Evolutionary conservation across 164 flowering plant species (phyloP), one percentile per base, ranked within the genome.

Genomic region (Saururus chinensis): DNA sequence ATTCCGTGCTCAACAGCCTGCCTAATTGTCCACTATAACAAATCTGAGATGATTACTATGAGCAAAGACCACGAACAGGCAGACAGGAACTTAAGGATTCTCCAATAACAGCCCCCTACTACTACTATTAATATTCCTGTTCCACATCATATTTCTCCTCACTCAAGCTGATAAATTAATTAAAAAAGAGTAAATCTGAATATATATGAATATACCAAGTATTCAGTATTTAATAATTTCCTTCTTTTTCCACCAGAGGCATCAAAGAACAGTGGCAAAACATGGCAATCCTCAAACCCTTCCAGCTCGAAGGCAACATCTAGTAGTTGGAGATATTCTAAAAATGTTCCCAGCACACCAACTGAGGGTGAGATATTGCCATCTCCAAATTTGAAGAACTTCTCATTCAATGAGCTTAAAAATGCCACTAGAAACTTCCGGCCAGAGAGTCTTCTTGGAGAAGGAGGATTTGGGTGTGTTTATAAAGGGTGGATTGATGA

Each of bases 401-500:
- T 91, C 73, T 19, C 85, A 7, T 84, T 83, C 65, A 77, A 72
- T 68, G 96, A 90, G 64, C 81, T 90, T 1, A 86, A 68, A 73
- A 83, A 62, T 68, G 97, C 97, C 60, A 88, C 97, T 1, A 79
- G 82, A 73, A 88, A 88, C 65, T 91, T 91, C 64, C 83, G 87
- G 4, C 83, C 96, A 0, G 95, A 84, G 49, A 84, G 85, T 64
- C 90, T 91, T 65, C 76, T 90, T 19, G 96, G 96, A 26, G 89
- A 90, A 79, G 97, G 97, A 53, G 97, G 93, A 35, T 91, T 88
- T 71, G 96, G 98, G 40, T 82, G 64, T 77, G 96, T 91, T 59
- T 91, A 68, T 66, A 91, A 91, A 67, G 97, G 97, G 64, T 91
- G 97, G 97, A 78, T 90, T 54, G 92, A 86, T 75, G 82, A 85